Evolutionary conservation across 192 early-diverging fungal genomes (phyloP), one percentile per base, ranked within the genome.

Genomic region (Rhizoclosmatium sp.): DNA sequence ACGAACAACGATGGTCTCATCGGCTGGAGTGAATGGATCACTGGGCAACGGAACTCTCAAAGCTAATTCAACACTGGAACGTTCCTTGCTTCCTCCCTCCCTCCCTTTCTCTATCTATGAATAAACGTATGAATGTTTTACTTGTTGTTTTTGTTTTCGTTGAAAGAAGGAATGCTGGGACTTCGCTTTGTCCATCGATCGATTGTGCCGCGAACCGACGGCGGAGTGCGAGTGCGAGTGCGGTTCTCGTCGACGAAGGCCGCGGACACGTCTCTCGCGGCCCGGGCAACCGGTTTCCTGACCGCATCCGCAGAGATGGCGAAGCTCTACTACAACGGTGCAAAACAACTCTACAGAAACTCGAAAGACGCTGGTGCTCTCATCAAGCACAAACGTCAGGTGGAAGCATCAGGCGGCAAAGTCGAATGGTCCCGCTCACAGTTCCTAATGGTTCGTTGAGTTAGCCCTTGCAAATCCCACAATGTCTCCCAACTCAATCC

Each of bases 1-100:
- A 78, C 80, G 23, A 82, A 95, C 76, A 86, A 86, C 74, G 92
- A 95, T 76, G 87, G 87, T n/a, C 69, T 76, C 71, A 82, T 88
- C 54, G 71, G 71, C 10, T 88, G 87, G 87, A 78, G 79, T 48
- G 87, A 88, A 75, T 87, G 31, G 31, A 31, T 31, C 31, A 31
- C 31, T 31, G 31, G 31, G 31, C 31, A 31, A 31, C 31, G 31
- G 31, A 31, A 31, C 31, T 31, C 31, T 31, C 31, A 31, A 31
- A 31, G 31, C 31, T 31, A 31, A 31, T 31, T 31, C 31, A 31
- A 31, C 31, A 31, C 31, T 31, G 31, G 31, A 31, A 31, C 31
- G 31, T 31, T 31, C 31, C 31, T 31, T 31, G 31, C 31, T 31
- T 31, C 31, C 31, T 31, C 31, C 31, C 31, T 31, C 31, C 31